phyloP scores from a whole-genome alignment of 2,329 filamentous ascomycete species.

The Hymenoscyphus occultus region DNA sequence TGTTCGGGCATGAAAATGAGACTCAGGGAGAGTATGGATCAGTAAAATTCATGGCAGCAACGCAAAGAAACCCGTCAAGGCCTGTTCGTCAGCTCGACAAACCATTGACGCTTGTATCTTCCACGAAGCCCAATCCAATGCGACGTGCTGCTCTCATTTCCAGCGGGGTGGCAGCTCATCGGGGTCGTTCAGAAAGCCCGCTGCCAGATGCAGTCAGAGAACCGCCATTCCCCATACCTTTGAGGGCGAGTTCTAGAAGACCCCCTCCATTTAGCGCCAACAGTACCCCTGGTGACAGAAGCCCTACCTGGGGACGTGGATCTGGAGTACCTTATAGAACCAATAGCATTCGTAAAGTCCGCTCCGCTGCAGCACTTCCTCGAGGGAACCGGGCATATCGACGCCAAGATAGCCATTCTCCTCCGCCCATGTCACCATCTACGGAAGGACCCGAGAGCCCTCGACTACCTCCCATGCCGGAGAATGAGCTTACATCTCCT shows the following conservation, averaged over 20 bases:
- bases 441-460: constrained; percentile 68
- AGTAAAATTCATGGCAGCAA: constrained; percentile 24
- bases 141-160: constrained; percentile 78
- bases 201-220: constrained; percentile 53
- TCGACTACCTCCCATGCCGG: constrained; percentile 67
- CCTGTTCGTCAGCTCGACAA: constrained; percentile 33
- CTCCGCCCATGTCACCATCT: constrained; percentile 64
- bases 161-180: constrained; percentile 70
- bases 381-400: constrained; percentile 48
- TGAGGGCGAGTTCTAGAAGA: constrained; percentile 80
- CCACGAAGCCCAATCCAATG: constrained; percentile 51
- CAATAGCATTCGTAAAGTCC: constrained; percentile 74
- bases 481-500: constrained; percentile 67
- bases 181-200: constrained; percentile 61
- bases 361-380: constrained; percentile 74
- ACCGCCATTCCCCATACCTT: constrained; percentile 91
- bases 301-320: constrained; percentile 65
- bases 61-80: constrained; percentile 23
- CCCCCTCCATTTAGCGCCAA: constrained; percentile 60
- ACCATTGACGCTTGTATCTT: constrained; percentile 32
- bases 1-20: constrained; percentile 22
- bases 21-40: constrained; percentile 22
- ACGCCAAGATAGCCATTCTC: constrained; percentile 56
- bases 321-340: constrained; percentile 48
- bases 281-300: constrained; percentile 67